Percentiles rank a stretch among this genome's conserved stretches.
phyloP scores from a whole-genome alignment of 2,329 filamentous ascomycete species.

The Zasmidium citrigriseum region DNA sequence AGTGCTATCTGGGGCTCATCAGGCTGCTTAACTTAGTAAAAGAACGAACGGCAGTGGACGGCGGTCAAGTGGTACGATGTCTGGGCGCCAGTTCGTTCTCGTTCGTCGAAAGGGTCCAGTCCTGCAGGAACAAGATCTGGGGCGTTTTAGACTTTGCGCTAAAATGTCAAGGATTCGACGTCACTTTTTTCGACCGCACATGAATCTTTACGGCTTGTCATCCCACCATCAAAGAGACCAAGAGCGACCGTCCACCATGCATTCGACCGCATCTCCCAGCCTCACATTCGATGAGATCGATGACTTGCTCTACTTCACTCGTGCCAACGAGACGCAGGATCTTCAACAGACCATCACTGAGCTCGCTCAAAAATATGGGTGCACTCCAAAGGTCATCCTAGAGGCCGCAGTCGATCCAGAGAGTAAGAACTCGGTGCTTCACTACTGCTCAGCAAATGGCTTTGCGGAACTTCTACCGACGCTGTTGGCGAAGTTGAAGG shows the following conservation, averaged over 20 bases:
- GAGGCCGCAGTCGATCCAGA: slow-evolving; percentile 70
- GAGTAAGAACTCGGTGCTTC: slow-evolving; percentile 76
- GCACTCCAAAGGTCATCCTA: slow-evolving; percentile 64
- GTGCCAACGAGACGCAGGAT: slow-evolving; percentile 73
- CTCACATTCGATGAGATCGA: slow-evolving; percentile 81
- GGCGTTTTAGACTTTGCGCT: not conserved
- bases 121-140: not conserved
- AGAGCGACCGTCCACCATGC: not conserved
- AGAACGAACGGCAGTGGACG: not conserved
- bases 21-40: not conserved
- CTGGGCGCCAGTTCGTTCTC: not conserved
- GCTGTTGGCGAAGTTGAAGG: slow-evolving; percentile 22
- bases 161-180: not conserved
- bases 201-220: not conserved
- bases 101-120: not conserved
- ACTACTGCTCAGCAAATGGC: slow-evolving; percentile 92
- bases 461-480: slow-evolving; percentile 51
- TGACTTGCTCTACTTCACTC: slow-evolving; percentile 85
- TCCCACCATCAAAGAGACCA: not conserved
- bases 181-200: not conserved
- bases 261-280: slow-evolving; percentile 5
- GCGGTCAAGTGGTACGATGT: not conserved
- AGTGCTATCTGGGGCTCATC: not conserved
- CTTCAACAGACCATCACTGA: slow-evolving; percentile 61
- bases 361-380: slow-evolving; percentile 63